Base-by-base conservation (phyloP, 2,329 filamentous ascomycete species). In the Fusarium cyanostomum region DNA sequence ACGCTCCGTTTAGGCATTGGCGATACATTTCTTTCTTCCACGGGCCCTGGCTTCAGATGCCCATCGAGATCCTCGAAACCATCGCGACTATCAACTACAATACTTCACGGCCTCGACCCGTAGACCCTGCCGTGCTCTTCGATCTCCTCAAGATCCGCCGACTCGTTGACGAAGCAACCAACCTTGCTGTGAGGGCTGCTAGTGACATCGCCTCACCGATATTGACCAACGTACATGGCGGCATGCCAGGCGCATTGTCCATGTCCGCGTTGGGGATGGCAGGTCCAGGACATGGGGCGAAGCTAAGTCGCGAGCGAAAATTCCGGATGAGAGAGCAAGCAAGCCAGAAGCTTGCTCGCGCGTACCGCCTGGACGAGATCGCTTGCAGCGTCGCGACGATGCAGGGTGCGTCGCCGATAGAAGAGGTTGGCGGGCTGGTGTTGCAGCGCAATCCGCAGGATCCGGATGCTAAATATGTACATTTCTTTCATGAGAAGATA, bases 401-500 rank as follows among this genome's bases (percentile, higher is more conserved):
- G 91, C 91, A 94, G 77, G 88, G 88, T 52, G 87, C 91, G 1
- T 91, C 89, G 15, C 87, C 89, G 0, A 79, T 96, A 11, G 91
- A 95, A 68, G 89, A 92, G 56, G 89, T 95, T 3, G 91, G 89
- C 3, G 82, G 84, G 7, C 80, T 90, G 60, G 92, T 96, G 28
- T 77, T 95, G 60, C 87, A 91, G 73, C 83, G 91, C 59, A 88
- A 86, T 59, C 81, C 86, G n/a, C 74, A 82, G 46, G 88, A 93
- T 71, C 77, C 82, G 38, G 90, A 95, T 71, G 92, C 91, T 26
- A 90, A 89, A 75, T 95, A 95, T 73, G 92, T 95, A n/a, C 90
- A 95, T 73, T 95, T 94, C 78, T 96, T 96, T 75, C 91, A 94
- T 77, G 91, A 96, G 77, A 95, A 94, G 83, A 94, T 95, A 24